Base-by-base conservation (phyloP, 768 basidiomycete genomes). In the Mycena amicta region DNA sequence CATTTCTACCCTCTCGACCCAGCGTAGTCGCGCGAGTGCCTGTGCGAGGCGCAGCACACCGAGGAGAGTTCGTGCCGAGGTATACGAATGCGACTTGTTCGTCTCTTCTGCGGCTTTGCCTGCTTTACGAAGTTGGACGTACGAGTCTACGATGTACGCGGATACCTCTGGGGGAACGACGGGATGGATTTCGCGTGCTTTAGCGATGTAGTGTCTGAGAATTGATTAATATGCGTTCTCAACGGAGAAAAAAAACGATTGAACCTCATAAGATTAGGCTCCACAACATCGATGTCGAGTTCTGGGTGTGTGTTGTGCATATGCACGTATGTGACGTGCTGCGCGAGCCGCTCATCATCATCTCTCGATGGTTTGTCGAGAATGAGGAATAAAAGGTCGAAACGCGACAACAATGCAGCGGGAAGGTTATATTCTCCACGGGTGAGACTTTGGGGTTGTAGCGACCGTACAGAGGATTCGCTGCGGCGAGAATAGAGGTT, bases 351-450 rank as follows among this genome's bases (percentile, higher is more conserved):
- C 70, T 98, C 96, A 67, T 99, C 97, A 64, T 95, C 94, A 68
- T 98, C 97, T 60, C 95, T 81, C 5, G 87, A 85, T 2, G 97
- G 95, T 66, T 95, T 98, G 75, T 99, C 97, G 49, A 99, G 84
- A 59, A 98, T 95, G 69, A 99, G 81, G 81, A 98, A 98, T 59
- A 98, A 76, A 56, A 98, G 79, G 71, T 99, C 97, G 73, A 99
- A 99, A 72, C 97, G 87, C 23, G 96, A 98, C 47, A 99, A 76
- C 26, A 99, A 80, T 0, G 97, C 97, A 1, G 97, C 97, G 25
- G 97, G 97, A 39, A 99, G 82, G 72, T 99, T 99, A 99, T 98
- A 71, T 99, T 99, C 70, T 99, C 97, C 0, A 97, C 95, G 0
- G 97, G 97, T 3, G 97, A 98, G 16, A 98, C 83, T 73, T 96